These are phyloP conservation scores for Hordeum marinum DNA, from an alignment of 176 grass and related monocot genomes.

Conservation along the genomic window DNA sequence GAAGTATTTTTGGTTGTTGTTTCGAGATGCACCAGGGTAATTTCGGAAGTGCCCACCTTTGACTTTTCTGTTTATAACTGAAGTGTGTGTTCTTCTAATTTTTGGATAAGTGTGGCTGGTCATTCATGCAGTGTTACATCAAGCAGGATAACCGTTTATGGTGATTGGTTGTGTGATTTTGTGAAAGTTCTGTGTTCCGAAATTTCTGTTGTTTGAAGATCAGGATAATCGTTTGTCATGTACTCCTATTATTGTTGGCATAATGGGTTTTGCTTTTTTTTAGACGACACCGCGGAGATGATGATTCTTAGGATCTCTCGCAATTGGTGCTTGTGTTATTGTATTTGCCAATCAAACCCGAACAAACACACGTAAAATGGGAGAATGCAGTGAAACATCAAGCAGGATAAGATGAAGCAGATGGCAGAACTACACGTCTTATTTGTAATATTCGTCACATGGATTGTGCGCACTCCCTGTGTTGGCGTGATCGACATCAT, in stretches of 20 bases:
- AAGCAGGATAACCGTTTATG: not conserved
- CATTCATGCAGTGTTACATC: not conserved
- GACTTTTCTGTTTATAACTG: not conserved
- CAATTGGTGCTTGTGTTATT: not conserved
- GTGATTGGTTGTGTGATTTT: not conserved
- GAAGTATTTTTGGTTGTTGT: not conserved
- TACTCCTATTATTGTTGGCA: not conserved
- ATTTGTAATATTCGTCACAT: slow-evolving; percentile 30
- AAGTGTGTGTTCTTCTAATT: not conserved
- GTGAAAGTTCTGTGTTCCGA: not conserved
- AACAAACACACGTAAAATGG: not conserved
- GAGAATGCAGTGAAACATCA: not conserved
- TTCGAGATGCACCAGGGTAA: not conserved
- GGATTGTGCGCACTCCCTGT: not conserved
- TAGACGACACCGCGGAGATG: not conserved
- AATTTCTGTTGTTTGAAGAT: not conserved
- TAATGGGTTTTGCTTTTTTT: not conserved
- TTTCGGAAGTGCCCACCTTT: not conserved
- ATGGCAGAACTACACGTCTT: slow-evolving; percentile 4
- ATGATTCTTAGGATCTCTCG: not conserved
- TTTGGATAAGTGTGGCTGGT: not conserved
- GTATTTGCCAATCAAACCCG: not conserved
- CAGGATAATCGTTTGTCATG: not conserved
- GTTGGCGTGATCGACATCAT: slow-evolving; percentile 4
- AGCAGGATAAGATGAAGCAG: not conserved